Conservation (phyloP, 1,284 basidiomycete species). For the Singerocomus inundabilis region DNA sequence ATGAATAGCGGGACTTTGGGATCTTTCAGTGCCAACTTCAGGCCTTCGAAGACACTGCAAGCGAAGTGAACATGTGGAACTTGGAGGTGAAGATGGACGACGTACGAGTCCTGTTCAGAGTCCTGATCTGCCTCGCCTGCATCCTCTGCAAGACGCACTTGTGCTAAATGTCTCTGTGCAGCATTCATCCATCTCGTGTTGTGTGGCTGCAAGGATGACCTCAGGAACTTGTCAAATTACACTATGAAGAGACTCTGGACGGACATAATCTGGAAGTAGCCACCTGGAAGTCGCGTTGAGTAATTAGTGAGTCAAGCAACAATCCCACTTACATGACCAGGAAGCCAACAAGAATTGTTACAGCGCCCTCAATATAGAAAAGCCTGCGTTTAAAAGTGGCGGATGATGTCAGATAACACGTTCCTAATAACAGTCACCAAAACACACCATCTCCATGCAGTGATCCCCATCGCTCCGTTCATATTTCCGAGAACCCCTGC, state of each 20-base stretch:
- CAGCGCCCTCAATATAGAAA: no score
- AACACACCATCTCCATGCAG: slow-evolving; percentile 70
- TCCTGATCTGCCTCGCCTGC: slow-evolving; percentile 71
- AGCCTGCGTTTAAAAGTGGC: slow-evolving; percentile 35
- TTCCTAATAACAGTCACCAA: neutral
- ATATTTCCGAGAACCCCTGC: slow-evolving; percentile 70
- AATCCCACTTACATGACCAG: slow-evolving; percentile 46
- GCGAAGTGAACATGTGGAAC: neutral
- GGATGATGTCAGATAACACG: neutral
- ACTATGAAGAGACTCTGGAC: slow-evolving; percentile 11
- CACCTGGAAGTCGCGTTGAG: slow-evolving; percentile 35
- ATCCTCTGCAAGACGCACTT: slow-evolving; percentile 72
- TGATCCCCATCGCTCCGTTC: slow-evolving; percentile 65
- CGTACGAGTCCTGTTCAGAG: slow-evolving; percentile 53
- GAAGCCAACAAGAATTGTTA: slow-evolving; percentile 55
- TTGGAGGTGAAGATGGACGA: slow-evolving; percentile 1
- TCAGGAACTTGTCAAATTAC: neutral
- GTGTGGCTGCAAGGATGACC: slow-evolving; percentile 41
- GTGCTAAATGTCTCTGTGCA: slow-evolving; percentile 64
- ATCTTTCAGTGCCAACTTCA: slow-evolving; percentile 52
- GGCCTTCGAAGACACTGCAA: slow-evolving; percentile 48
- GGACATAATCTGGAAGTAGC: slow-evolving; percentile 54
- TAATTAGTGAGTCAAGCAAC: neutral
- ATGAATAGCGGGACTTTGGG: no score
- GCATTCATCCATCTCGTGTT: slow-evolving; percentile 67